phyloP scores from a whole-genome alignment of 2,329 filamentous ascomycete species.

The Lecanicillium sp. region DNA sequence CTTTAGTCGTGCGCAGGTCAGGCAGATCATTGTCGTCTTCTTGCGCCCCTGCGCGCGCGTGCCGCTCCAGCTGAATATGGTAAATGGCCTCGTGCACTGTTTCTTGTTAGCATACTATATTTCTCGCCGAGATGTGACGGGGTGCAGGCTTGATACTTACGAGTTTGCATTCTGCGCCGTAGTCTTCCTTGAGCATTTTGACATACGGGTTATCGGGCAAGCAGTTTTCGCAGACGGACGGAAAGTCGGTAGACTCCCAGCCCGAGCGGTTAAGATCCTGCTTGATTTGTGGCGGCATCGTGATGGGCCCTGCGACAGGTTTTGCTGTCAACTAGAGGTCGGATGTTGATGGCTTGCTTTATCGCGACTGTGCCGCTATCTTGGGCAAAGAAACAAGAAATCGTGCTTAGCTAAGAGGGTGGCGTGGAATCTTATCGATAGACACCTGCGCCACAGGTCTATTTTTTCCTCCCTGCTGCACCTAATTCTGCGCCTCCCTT shows the following conservation, averaged over 20 bases:
- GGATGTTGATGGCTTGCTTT: not conserved
- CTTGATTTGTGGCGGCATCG: slow-evolving; percentile 88
- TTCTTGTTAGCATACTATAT: too few species aligned
- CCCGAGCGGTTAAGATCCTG: slow-evolving; percentile 91
- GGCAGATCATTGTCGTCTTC: slow-evolving; percentile 89
- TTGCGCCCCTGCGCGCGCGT: slow-evolving; percentile 82
- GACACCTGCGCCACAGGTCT: not conserved
- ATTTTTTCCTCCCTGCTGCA: not conserved
- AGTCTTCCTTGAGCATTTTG: slow-evolving; percentile 97
- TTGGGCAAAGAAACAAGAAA: not conserved
- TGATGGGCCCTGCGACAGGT: slow-evolving; percentile 5
- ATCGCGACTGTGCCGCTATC: too few species aligned
- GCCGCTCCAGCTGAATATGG: slow-evolving; percentile 89
- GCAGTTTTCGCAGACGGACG: slow-evolving; percentile 85
- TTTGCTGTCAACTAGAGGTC: not conserved
- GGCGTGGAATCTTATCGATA: slow-evolving; percentile 3
- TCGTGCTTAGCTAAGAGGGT: slow-evolving; percentile 4
- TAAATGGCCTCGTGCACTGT: slow-evolving; percentile 85
- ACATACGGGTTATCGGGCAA: slow-evolving; percentile 95
- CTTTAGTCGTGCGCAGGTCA: slow-evolving; percentile 93
- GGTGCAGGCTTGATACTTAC: too few species aligned
- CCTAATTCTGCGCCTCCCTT: not conserved
- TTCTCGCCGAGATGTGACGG: too few species aligned
- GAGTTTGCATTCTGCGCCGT: slow-evolving; percentile 78
- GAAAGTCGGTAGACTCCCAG: slow-evolving; percentile 91